Evolutionary conservation across 768 basidiomycete species (phyloP), one percentile per base, ranked within the genome.

Genomic region (Mycena polygramma): DNA sequence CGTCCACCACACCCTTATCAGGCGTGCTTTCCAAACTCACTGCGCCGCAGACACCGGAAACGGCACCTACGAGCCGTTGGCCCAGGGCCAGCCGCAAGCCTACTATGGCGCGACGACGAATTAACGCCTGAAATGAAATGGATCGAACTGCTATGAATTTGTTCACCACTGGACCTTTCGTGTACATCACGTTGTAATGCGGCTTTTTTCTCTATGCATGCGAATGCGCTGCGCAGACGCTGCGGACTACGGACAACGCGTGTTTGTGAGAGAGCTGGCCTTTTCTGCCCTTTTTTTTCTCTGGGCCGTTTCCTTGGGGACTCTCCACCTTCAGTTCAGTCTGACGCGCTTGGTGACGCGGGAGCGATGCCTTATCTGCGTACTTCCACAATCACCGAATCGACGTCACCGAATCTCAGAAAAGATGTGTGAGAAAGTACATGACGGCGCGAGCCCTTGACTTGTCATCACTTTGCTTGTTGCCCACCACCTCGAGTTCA

Each of bases 1-100:
- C 76, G 94, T 86, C 11, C 36, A 57, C 19, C 8, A 10, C 41
- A 41, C 35, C 45, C n/a, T 48, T 45, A 24, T 58, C 22, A 2
- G 17, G 24, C 14, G 37, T 46, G 19, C 26, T 51, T 11, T 17
- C 7, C 14, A 35, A 36, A 49, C n/a, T 58, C 17, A 60, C 17
- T 15, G 2, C 17, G 10, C n/a, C 15, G 48, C 67, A 80, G 79
- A 80, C 68, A 60, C 74, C 52, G 79, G 79, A 30, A 80, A 80
- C 41, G 79, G 79, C 55, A 59, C 70, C 9, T 80, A 80, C 49
- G 73, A 75, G 60, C 77, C 79, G 4, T 26, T 77, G 14, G 69
- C 73, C 11, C 76, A 77, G 55, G 72, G 69, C 49, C 71, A 71
- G 63, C 71, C 68, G 22, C 74, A 74, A 52, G 62, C 69, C 1